These are phyloP conservation scores for Sophora flavescens DNA, from an alignment of 306 rosid genomes.

Conservation along the genomic window DNA sequence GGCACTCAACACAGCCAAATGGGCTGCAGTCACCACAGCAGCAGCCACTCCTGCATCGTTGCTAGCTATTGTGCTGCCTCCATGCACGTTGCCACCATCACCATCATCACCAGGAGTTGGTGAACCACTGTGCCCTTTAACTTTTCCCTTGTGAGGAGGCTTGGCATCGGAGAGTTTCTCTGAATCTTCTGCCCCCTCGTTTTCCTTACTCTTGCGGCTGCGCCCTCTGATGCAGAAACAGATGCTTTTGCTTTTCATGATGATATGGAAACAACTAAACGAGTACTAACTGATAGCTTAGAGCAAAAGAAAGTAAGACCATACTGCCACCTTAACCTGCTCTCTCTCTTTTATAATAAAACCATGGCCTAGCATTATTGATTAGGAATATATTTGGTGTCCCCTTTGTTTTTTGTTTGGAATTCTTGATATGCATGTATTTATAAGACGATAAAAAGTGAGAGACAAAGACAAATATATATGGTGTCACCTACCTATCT, in stretches of 20 bases:
- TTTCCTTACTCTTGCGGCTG: constrained; percentile 49
- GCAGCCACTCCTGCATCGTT: constrained; percentile 46
- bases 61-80: constrained; percentile 18
- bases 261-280: constrained; percentile 1
- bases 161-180: constrained; percentile 48
- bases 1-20: constrained; percentile 40
- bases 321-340: constrained; percentile 4
- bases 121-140: constrained; percentile 33
- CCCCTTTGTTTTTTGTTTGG: too few species aligned
- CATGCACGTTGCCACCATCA: constrained; percentile 42
- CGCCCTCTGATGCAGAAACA: constrained; percentile 64
- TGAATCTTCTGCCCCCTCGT: constrained; percentile 39
- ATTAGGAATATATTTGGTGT: not conserved
- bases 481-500: too few species aligned
- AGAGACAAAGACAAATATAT: too few species aligned
- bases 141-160: constrained; percentile 43
- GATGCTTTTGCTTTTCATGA: constrained; percentile 63
- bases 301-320: constrained; percentile 4
- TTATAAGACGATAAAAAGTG: too few species aligned
- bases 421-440: too few species aligned
- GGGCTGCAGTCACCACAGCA: constrained; percentile 41
- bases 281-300: not conserved
- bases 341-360: constrained; percentile 10
- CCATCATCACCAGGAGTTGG: constrained; percentile 32
- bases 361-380: constrained; percentile 32